Base-by-base conservation (phyloP, 495 filamentous ascomycete species). In the Recurvomyces mirabilis region DNA sequence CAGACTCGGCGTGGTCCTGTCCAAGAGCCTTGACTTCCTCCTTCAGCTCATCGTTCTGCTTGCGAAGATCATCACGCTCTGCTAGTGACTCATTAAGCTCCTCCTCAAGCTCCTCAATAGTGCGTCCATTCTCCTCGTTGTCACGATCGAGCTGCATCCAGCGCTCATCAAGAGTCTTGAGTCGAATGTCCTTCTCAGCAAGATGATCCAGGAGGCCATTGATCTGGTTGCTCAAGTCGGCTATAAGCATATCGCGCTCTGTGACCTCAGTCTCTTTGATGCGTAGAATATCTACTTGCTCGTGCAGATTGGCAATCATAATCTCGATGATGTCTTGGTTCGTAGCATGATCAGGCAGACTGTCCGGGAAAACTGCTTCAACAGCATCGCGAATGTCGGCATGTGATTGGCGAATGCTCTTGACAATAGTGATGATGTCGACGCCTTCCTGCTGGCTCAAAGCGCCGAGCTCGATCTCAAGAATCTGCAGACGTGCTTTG, bases 41-140 rank as follows among this genome's bases (percentile, higher is more conserved):
- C 13, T 74, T 68, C 19, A 81, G 70, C 28, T 81, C 78, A 1
- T 67, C 58, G 37, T 74, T 66, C 39, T 75, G 65, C 4, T 54
- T 59, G 23, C 75, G 69, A 12, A 78, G 63, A 4, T 71, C 67
- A 4, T 58, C 35, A 14, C 43, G 15, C 3, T 29, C 33, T n/a
- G 42, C 39, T 15, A 46, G 21, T 13, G 44, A 13, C 19, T 11
- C 30, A 3, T 24, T 29, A 4, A 58, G 12, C 20, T 47, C 22
- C 13, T 60, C 54, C n/a, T 62, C 51, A 0, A 63, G 43, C 1
- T 62, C 53, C 5, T 52, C 41, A 24, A 59, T 44, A 11, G 46
- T 22, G 11, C 72, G 61, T 11, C 72, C 71, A 15, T 80, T 49
- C 13, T 60, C 49, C 17, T 61, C 61, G 37, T 74, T 68, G 50